phyloP scores from a whole-genome alignment of 768 basidiomycete genomes.

The Lactifluus volemus region DNA sequence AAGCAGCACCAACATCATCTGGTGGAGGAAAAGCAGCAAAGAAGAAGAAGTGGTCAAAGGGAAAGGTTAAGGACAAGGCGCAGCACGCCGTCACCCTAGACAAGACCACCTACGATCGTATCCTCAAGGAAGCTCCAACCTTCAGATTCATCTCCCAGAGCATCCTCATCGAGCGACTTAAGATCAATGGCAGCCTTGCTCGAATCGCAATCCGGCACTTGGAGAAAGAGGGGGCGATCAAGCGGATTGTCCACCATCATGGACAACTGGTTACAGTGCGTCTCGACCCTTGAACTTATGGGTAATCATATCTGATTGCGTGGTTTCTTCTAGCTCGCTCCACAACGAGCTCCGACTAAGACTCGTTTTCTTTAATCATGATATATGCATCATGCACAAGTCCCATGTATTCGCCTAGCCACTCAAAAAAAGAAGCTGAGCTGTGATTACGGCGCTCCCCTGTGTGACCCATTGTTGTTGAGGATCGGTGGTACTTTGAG shows the following conservation, averaged over 20 bases:
- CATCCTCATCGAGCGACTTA: constrained; percentile 97
- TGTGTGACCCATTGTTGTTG: not conserved
- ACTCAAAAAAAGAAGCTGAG: not conserved
- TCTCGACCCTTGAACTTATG: constrained; percentile 22
- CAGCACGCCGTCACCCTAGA: constrained; percentile 93
- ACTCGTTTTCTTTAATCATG: not conserved
- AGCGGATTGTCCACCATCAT: constrained; percentile 93
- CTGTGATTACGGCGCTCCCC: not conserved
- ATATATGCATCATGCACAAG: constrained; percentile 6
- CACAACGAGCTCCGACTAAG: constrained; percentile 20
- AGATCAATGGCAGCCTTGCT: constrained; percentile 92
- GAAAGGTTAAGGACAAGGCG: constrained; percentile 99
- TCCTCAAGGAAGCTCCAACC: constrained; percentile 97
- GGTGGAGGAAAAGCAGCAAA: constrained; percentile 84
- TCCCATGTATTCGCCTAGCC: constrained; percentile 11
- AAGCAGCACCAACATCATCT: constrained; percentile 56
- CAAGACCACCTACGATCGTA: constrained; percentile 87
- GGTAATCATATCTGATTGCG: not conserved
- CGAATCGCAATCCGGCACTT: constrained; percentile 85
- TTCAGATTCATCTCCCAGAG: constrained; percentile 98
- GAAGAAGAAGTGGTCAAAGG: constrained; percentile 99
- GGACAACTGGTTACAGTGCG: constrained; percentile 94
- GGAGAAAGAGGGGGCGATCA: constrained; percentile 91
- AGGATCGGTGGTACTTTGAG: not conserved
- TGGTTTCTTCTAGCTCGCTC: constrained; percentile 13